Evolutionary conservation across 2,329 filamentous ascomycete species (phyloP).

Genomic region (Monosporascus ibericus): DNA sequence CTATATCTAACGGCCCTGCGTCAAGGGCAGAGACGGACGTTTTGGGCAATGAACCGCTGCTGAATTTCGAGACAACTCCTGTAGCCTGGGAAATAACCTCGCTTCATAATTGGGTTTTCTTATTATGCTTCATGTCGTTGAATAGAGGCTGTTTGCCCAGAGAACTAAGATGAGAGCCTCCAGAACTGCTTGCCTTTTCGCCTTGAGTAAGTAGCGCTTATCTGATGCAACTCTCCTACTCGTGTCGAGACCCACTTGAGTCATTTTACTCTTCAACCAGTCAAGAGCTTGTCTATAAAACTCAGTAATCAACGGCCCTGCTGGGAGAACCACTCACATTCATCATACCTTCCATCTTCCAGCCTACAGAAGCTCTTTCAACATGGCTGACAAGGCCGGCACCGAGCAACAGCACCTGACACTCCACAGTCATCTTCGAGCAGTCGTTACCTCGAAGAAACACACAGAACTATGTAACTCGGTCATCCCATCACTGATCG

Average conservation of each 20-base stretch:
- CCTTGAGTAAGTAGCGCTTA: too few relatives aligned
- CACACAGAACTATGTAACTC: constrained; percentile 31
- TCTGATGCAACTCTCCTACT: background rate
- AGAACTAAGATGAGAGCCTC: too few relatives aligned
- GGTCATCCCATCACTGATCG: constrained; percentile 43
- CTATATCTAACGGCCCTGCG: too few relatives aligned
- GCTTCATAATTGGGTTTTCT: too few relatives aligned
- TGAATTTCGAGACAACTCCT: too few relatives aligned
- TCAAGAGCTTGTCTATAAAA: too few relatives aligned
- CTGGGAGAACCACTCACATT: background rate
- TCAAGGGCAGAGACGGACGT: too few relatives aligned
- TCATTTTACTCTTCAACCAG: background rate
- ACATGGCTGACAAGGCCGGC: background rate
- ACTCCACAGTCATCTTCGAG: constrained; percentile 1
- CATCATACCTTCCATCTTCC: background rate
- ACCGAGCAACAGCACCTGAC: background rate
- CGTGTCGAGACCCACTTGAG: background rate
- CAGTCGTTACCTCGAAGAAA: constrained; percentile 4
- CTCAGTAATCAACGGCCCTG: background rate
- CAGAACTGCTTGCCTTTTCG: too few relatives aligned
- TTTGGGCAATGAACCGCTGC: too few relatives aligned
- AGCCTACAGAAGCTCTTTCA: background rate
- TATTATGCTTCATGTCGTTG: too few relatives aligned
- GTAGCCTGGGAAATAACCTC: too few relatives aligned
- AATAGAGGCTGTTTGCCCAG: too few relatives aligned